These are phyloP conservation scores for Colletotrichum caudatum DNA, from an alignment of 2,329 filamentous ascomycete genomes.

Conservation along the genomic window DNA sequence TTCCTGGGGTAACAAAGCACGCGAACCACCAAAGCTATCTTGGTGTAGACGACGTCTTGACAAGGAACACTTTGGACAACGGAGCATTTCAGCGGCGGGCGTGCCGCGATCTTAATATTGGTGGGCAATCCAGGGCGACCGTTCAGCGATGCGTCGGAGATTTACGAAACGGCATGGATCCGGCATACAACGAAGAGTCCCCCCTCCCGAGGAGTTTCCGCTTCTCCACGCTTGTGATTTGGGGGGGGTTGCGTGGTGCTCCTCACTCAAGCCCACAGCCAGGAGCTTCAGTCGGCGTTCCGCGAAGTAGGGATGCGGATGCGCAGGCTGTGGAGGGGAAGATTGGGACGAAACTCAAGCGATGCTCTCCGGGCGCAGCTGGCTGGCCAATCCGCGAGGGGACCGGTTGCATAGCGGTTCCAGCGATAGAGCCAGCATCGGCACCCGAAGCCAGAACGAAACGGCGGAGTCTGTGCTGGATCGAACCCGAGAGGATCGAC, in stretches of 20 bases:
- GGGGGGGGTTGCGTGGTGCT: not conserved
- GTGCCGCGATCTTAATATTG: slow-evolving; percentile 19
- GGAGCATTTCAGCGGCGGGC: not conserved
- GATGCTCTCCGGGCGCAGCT: slow-evolving; percentile 7
- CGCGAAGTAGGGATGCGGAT: not conserved
- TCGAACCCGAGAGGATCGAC: not conserved
- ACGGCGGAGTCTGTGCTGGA: slow-evolving; percentile 30
- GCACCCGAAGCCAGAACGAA: slow-evolving; percentile 16
- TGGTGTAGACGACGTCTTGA: not conserved
- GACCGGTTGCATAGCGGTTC: not conserved
- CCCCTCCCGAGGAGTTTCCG: slow-evolving; percentile 18
- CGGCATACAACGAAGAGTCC: not conserved
- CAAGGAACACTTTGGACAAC: not conserved
- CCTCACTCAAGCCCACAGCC: not conserved
- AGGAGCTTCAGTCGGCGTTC: slow-evolving; percentile 16
- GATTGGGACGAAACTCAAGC: slow-evolving; percentile 34
- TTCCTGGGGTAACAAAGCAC: not conserved
- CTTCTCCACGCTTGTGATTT: slow-evolving; percentile 23
- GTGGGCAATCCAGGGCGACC: not conserved
- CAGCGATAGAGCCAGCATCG: not conserved
- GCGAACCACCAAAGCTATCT: not conserved
- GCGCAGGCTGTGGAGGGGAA: not conserved
- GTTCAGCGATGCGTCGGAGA: slow-evolving; percentile 16
- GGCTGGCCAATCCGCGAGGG: not conserved
- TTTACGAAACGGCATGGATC: slow-evolving; percentile 36